Evolutionary conservation across 257 asterid genomes (phyloP).

Genomic region (Ilex asprella): DNA sequence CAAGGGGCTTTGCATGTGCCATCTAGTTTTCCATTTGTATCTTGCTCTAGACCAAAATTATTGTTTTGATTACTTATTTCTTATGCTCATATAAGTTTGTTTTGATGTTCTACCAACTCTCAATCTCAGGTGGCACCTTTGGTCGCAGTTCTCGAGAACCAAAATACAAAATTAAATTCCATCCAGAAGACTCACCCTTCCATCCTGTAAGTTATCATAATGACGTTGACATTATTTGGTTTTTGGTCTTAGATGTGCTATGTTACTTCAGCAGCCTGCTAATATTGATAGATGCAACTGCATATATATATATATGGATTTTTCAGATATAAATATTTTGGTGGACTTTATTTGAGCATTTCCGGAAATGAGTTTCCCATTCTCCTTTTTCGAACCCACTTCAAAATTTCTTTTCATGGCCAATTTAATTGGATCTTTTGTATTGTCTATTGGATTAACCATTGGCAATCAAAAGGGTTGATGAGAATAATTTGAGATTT

Average conservation of each 20-base stretch:
- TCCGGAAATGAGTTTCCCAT: neutral
- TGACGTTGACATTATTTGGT: neutral
- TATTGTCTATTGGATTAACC: no score
- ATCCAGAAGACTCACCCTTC: slow-evolving; percentile 71
- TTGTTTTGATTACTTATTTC: neutral
- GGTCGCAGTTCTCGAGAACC: slow-evolving; percentile 88
- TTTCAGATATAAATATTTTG: neutral
- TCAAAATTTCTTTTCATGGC: no score
- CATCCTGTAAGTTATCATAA: slow-evolving; percentile 55
- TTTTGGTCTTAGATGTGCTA: neutral
- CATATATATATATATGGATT: neutral
- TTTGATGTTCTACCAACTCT: neutral
- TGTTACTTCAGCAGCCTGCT: neutral
- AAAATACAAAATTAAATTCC: slow-evolving; percentile 77
- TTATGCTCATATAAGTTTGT: neutral
- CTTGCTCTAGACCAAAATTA: neutral
- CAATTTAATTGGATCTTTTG: no score
- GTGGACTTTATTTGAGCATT: neutral
- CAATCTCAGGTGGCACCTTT: slow-evolving; percentile 51
- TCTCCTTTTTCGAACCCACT: neutral
- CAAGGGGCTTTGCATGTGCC: neutral
- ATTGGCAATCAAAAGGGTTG: no score
- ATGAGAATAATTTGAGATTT: no score
- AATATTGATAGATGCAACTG: neutral
- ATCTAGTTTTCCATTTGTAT: no score